Conservation (phyloP, 768 basidiomycete genomes). For the Pleurotus tuber-regium region DNA sequence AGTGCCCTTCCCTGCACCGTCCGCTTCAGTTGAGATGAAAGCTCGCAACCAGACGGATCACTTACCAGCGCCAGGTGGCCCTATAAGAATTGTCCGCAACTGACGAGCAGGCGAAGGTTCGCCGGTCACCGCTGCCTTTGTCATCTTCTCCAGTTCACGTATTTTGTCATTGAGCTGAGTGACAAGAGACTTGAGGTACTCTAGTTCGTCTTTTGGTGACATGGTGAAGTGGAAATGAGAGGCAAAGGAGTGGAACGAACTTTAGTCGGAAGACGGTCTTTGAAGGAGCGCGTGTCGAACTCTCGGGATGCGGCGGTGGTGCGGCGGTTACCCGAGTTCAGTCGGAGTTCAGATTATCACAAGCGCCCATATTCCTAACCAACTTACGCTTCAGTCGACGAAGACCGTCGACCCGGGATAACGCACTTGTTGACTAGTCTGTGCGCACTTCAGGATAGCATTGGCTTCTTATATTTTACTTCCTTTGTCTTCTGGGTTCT, state of each 20-base stretch:
- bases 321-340: conserved; percentile 7
- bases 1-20: conserved; percentile 98
- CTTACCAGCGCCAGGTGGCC: conserved; percentile 96
- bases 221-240: conserved; percentile 32
- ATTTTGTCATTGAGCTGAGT: conserved; percentile 92
- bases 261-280: conserved; percentile 10
- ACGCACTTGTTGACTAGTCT: no score
- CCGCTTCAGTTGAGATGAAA: no score
- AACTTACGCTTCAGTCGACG: no score
- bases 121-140: conserved; percentile 41
- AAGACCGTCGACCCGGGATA: no score
- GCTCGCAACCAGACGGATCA: no score
- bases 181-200: conserved; percentile 93
- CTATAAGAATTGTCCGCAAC: conserved; percentile 88
- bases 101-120: conserved; percentile 70
- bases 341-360: conserved; percentile 4
- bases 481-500: no score
- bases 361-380: no score
- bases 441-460: no score
- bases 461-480: no score
- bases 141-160: conserved; percentile 65
- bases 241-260: conserved; percentile 14
- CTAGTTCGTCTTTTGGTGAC: conserved; percentile 77
- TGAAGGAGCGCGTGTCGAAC: conserved; percentile 5
- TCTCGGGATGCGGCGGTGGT: conserved; percentile 8